These are phyloP conservation scores for Gypsophila paniculata DNA, from an alignment of 179 eudicot genomes.

Conservation along the genomic window DNA sequence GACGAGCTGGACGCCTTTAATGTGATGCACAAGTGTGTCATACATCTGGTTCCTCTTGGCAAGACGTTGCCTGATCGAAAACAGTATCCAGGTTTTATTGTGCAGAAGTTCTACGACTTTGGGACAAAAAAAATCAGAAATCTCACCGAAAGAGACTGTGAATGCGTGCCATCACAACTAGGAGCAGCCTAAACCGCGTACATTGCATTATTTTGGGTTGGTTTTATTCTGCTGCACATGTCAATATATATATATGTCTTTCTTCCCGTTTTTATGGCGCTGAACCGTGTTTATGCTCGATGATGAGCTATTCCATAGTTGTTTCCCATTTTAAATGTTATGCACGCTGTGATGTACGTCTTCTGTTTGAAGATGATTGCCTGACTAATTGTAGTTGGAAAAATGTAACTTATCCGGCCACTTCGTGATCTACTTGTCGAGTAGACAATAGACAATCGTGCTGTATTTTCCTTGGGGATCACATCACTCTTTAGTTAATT, in stretches of 20 bases:
- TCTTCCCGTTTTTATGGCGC: neutral
- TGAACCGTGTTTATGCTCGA: neutral
- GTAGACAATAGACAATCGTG: too few relatives aligned
- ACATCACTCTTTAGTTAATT: too few relatives aligned
- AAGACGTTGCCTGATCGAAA: constrained; percentile 26
- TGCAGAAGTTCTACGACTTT: constrained; percentile 24
- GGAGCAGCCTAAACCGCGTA: constrained; percentile 5
- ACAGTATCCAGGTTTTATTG: constrained; percentile 27
- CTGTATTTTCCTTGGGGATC: too few relatives aligned
- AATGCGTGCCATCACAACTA: neutral
- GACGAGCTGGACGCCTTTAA: constrained; percentile 19
- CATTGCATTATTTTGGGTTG: neutral
- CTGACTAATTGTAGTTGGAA: too few relatives aligned
- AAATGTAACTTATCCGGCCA: too few relatives aligned
- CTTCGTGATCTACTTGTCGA: too few relatives aligned
- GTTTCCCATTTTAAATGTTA: neutral
- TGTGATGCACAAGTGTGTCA: constrained; percentile 33
- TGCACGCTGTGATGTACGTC: too few relatives aligned
- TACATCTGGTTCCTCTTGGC: constrained; percentile 27
- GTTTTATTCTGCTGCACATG: neutral
- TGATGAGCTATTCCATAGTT: neutral
- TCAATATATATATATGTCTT: neutral
- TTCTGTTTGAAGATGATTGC: too few relatives aligned
- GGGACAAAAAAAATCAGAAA: constrained; percentile 10
- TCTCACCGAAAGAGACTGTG: constrained; percentile 25